Base-by-base conservation (phyloP, 75 land plant species). In the Cunninghamia lanceolata region DNA sequence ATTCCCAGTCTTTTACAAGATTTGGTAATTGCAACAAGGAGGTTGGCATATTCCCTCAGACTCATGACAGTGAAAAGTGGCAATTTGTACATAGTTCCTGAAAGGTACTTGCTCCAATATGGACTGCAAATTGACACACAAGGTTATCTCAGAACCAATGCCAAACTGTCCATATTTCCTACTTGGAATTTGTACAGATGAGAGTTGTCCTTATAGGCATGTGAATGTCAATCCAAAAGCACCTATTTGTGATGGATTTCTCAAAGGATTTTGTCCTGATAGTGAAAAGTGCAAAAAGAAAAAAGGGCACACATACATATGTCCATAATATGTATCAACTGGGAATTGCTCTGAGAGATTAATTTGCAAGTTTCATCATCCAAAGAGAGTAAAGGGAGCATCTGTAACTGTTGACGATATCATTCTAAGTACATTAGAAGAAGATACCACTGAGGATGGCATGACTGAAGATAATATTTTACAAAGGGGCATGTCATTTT, bases 131-230 rank as follows among this genome's bases (percentile, higher is more conserved):
- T n/a, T n/a, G n/a, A n/a, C n/a, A n/a, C n/a, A n/a, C n/a, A n/a
- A 98, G 99, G 93, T 96, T 43, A 94, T 96, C 86, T 97, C 99
- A 28, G 99, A 98, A 89, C 91, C 95, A 82, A 96, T 95, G 98
- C 96, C 92, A 56, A 98, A 98, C 87, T 98, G 99, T 87, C 96
- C 98, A 32, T 95, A 89, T 87, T 98, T 98, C 87, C 87, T 98
- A 59, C 93, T 91, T 92, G 99, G 99, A 56, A 73, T 95, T 80
- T 98, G 99, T 86, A 93, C 91, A 76, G 95, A 96, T 86, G 87
- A 89, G 82, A 89, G 85, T 83, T 98, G 99, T 87, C 95, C 96
- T 43, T 98, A 98, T 85, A 89, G 99, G 84, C 99, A 98, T 91
- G 98, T 98, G 54, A 94, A 94, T 87, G 98, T 98, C 36, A 94